These are phyloP conservation scores for Pelargonium hybrid DNA, from an alignment of 441 rosid genomes.

Conservation along the genomic window DNA sequence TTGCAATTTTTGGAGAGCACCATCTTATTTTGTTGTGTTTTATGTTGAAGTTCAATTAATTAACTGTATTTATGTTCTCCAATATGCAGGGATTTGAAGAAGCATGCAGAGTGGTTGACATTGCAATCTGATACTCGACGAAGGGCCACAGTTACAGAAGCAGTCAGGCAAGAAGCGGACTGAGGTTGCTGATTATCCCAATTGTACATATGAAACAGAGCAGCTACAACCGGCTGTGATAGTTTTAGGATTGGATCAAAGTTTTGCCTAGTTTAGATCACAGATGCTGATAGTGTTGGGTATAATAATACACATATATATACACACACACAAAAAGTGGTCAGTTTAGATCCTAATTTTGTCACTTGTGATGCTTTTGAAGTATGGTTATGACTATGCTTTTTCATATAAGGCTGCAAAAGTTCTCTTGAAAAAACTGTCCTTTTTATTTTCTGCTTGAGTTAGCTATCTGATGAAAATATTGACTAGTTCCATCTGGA, in stretches of 20 bases:
- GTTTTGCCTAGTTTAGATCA: background rate
- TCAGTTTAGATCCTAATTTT: background rate
- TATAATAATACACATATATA: no score
- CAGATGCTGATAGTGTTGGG: background rate
- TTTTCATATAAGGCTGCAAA: no score
- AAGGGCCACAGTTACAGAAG: background rate
- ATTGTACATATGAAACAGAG: constrained; percentile 14
- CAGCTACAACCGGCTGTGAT: background rate
- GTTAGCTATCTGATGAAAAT: no score
- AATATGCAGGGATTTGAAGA: constrained; percentile 29
- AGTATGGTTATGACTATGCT: no score
- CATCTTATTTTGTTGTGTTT: background rate
- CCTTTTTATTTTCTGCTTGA: no score
- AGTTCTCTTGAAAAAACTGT: no score
- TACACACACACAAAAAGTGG: no score
- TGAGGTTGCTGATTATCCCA: background rate
- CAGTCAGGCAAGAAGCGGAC: background rate
- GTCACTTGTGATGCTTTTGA: background rate
- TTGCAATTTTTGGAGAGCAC: background rate
- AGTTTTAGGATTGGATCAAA: background rate
- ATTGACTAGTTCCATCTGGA: no score
- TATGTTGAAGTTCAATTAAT: background rate
- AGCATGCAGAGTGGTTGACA: constrained; percentile 2
- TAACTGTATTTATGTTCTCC: background rate
- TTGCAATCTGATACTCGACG: constrained; percentile 3